A percentile compares a stretch with the other conserved stretches of the same genome.
phyloP scores from a whole-genome alignment of 257 asterid genomes.

The Lycium barbarum region DNA sequence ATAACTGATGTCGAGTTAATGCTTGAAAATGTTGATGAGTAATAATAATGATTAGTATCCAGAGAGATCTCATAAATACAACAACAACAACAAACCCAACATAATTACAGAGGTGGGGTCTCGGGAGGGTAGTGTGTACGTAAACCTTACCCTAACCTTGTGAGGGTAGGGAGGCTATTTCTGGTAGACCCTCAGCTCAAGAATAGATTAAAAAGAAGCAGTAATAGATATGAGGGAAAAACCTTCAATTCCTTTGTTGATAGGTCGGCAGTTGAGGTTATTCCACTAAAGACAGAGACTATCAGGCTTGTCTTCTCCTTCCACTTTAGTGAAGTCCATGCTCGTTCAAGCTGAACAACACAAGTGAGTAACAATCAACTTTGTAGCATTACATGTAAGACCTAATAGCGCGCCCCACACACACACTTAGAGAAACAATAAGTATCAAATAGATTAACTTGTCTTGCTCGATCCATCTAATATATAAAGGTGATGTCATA shows the following conservation, averaged over 20 bases:
- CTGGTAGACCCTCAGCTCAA: too few relatives aligned
- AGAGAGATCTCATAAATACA: background rate
- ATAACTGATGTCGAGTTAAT: background rate
- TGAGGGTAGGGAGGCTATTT: too few relatives aligned
- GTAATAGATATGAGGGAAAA: background rate
- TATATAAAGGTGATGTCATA: background rate
- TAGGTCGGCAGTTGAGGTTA: slow-evolving; percentile 59
- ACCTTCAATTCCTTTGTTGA: slow-evolving; percentile 61
- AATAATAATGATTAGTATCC: background rate
- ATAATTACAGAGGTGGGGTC: too few relatives aligned
- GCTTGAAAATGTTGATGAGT: background rate
- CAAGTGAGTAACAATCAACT: background rate
- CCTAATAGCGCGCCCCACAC: slow-evolving; percentile 26
- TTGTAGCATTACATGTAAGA: slow-evolving; percentile 20
- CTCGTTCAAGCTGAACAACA: slow-evolving; percentile 78
- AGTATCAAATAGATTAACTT: background rate
- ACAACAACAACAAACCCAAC: too few relatives aligned
- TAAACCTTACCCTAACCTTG: too few relatives aligned
- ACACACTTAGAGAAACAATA: background rate
- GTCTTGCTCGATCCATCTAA: slow-evolving; percentile 5
- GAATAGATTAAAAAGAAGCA: too few relatives aligned
- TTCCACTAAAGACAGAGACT: slow-evolving; percentile 62
- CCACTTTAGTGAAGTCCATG: slow-evolving; percentile 83
- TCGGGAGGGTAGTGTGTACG: too few relatives aligned
- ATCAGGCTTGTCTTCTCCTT: slow-evolving; percentile 76